Base-by-base conservation (phyloP, 2,329 filamentous ascomycete genomes). In the Cladophialophora immunda region DNA sequence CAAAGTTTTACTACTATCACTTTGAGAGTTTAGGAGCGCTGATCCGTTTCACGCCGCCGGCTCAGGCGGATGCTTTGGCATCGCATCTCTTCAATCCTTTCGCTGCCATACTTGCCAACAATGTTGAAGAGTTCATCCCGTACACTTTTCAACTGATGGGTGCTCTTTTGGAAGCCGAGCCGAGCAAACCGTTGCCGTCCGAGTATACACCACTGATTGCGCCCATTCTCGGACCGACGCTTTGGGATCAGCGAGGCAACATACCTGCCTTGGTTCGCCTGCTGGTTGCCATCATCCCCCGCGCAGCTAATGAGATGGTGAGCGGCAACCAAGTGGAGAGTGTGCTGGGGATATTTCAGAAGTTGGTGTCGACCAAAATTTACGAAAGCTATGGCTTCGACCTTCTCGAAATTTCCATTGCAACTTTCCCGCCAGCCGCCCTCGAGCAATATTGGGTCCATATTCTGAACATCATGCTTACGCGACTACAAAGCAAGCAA, bases 111-210 rank as follows among this genome's bases (percentile, higher is more conserved):
- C 84, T 99, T 34, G 86, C 88, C 22, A 90, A 92, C 70, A 92
- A 95, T 74, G 90, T 98, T 29, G 90, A 93, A 71, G 95, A 99
- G 80, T 99, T 99, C 76, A 90, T 93, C 76, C 95, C 94, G 4
- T 99, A 98, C 74, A 89, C 98, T 62, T 97, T 99, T 84, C 95
- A 99, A 78, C 87, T 99, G 38, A 92, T 98, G 70, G 92, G 94
- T 2, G 92, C 94, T 60, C 86, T 99, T 15, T 86, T 99, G 2
- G 94, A 98, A 79, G 88, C 91, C 7, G 94, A 95, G 73, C 91
- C 92, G 0, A 86, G 90, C 0, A 90, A 88, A n/a, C 85, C 90
- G 8, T 84, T 98, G 32, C 92, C 93, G 2, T 86, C 88, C 29
- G 91, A 93, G 76, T 97, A 96, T 83, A 90, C 92, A 77, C 86